These are phyloP conservation scores for Trapa incisa DNA, from an alignment of 345 rosid genomes.

Conservation along the genomic window DNA sequence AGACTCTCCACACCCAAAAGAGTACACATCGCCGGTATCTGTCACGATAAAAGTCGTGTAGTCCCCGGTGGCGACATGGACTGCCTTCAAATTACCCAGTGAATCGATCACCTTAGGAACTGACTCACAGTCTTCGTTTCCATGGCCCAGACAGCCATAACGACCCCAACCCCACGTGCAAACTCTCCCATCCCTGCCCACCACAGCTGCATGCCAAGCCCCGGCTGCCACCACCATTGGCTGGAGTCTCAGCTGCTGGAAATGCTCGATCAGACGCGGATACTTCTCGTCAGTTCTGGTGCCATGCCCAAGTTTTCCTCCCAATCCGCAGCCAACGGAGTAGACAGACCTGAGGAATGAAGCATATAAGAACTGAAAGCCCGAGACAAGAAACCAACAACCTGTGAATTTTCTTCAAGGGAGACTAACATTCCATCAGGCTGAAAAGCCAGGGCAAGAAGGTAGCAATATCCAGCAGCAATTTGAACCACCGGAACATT, in stretches of 20 bases:
- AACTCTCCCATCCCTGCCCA: constrained; percentile 82
- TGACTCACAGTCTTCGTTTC: constrained; percentile 68
- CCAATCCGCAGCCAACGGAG: constrained; percentile 97
- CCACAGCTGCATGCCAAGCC: constrained; percentile 96
- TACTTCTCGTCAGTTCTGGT: constrained; percentile 59
- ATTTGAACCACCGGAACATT: constrained; percentile 80
- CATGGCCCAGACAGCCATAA: constrained; percentile 90
- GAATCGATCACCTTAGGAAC: constrained; percentile 78
- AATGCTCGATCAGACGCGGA: constrained; percentile 79
- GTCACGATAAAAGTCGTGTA: constrained; percentile 86
- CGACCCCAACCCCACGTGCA: constrained; percentile 99
- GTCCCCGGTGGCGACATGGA: constrained; percentile 81
- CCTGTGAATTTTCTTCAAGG: background rate
- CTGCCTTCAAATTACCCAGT: constrained; percentile 56
- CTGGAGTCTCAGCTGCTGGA: constrained; percentile 56
- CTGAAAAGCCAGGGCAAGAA: constrained; percentile 84
- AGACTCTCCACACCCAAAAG: constrained; percentile 89
- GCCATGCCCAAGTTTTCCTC: constrained; percentile 97
- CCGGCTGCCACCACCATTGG: constrained; percentile 90
- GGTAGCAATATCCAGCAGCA: constrained; percentile 90
- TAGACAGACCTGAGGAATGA: constrained; percentile 58
- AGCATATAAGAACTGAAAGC: background rate
- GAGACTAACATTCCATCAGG: constrained; percentile 80
- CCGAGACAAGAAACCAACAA: background rate
- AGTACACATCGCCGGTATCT: constrained; percentile 84